A percentile compares a stretch with the other conserved stretches of the same genome.
These are phyloP conservation scores for Calonectria montana DNA, from an alignment of 2,329 filamentous ascomycete genomes.

Conservation along the genomic window DNA sequence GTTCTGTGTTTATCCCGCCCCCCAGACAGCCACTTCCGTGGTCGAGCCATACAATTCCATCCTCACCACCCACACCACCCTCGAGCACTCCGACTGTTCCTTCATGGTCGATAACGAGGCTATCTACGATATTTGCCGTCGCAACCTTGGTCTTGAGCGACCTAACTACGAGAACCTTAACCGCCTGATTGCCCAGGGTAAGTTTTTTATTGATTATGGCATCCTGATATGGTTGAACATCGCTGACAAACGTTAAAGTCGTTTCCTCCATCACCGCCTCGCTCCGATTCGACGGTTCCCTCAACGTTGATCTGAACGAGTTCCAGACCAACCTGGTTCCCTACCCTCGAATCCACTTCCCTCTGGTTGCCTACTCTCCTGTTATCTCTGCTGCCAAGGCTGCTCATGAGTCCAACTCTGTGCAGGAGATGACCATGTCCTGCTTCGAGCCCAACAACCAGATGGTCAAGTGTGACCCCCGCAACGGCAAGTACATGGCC, in stretches of 20 bases:
- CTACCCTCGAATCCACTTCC: conserved; percentile 99
- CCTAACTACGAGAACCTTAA: conserved; percentile 99
- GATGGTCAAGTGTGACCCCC: conserved; percentile 99
- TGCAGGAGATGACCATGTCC: conserved; percentile 97
- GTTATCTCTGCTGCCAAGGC: conserved; percentile 96
- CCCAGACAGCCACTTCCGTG: conserved; percentile 95
- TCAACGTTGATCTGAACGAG: conserved; percentile 99
- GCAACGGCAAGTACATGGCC: conserved; percentile 99
- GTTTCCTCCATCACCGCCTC: conserved; percentile 99
- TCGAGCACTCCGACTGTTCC: conserved; percentile 99
- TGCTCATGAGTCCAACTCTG: conserved; percentile 96
- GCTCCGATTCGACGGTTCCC: conserved; percentile 96
- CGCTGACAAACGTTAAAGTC: conserved; percentile 64
- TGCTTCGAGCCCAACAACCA: conserved; percentile 99
- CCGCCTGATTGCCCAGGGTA: conserved; percentile 96
- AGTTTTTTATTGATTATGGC: conserved; percentile 17
- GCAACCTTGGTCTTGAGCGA: conserved; percentile 96
- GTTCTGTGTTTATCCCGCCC: conserved; percentile 99
- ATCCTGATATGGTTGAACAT: neutral
- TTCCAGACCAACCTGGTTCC: conserved; percentile 99
- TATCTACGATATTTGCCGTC: conserved; percentile 99
- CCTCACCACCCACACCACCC: conserved; percentile 97
- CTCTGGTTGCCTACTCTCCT: conserved; percentile 94
- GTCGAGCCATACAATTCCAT: conserved; percentile 99
- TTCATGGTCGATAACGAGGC: conserved; percentile 99